Base-by-base conservation (phyloP, 73 alveolate species). In the Breviolum minutum region DNA sequence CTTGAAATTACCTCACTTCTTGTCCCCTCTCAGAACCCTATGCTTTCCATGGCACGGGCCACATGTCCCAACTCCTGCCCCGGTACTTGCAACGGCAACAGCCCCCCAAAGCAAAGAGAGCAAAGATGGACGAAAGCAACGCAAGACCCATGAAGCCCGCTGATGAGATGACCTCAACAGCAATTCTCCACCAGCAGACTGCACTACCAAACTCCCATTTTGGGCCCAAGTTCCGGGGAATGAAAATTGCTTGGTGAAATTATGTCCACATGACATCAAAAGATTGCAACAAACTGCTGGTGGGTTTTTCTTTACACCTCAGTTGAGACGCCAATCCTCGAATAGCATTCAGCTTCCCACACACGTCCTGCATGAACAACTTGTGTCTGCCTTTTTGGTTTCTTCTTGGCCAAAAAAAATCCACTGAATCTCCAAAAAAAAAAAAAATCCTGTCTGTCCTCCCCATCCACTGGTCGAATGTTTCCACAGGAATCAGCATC, bases 91-190 rank as follows among this genome's bases (percentile, higher is more conserved):
- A 14, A 14, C 77, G 17, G 77, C 91, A 82, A 73, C 91, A 82
- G 91, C 26, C 91, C 8, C 91, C 91, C 54, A 22, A 9, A 2
- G 91, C 91, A 82, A 82, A 82, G 16, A 82, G 91, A n/a, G 91
- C 71, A 26, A 7, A 48, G 22, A 61, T 82, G 11, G 91, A 32
- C 14, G 74, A 8, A 20, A 48, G 8, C 48, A 82, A 24, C 9
- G 74, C 14, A 10, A 82, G 24, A 7, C 91, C 73, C 91, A 82
- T 82, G 91, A 82, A 82, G n/a, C 19, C 91, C 0, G 61, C 91
- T 0, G 91, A 82, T 60, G 91, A 82, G 26, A 82, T 30, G 60
- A 82, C 91, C 91, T 82, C 26, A 80, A 16, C 30, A 22, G 24
- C 24, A 22, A 68, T 68, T 22, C 77, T 17, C 17, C 77, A 14